Conservation (phyloP, 1,284 basidiomycete species). For the Cryptococcus depauperatus region DNA sequence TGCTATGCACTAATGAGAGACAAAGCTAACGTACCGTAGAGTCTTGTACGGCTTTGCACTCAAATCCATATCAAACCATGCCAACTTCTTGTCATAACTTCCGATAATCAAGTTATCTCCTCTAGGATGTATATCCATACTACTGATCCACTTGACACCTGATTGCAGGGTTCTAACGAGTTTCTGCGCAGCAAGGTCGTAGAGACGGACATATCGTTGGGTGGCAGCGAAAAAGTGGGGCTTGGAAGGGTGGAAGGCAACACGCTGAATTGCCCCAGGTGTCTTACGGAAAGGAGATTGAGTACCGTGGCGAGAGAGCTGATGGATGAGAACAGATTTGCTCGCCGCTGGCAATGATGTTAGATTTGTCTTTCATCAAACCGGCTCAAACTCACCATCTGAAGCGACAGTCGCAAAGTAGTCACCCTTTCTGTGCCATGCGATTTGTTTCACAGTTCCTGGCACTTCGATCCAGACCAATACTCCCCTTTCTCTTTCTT, state of each 20-base stretch:
- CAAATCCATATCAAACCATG: constrained; percentile 98
- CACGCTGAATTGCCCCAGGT: constrained; percentile 80
- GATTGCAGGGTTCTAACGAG: constrained; percentile 85
- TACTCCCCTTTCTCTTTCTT: constrained; percentile 49
- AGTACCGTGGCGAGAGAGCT: constrained; percentile 83
- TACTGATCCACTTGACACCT: constrained; percentile 94
- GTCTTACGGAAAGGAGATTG: constrained; percentile 96
- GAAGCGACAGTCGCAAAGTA: constrained; percentile 78
- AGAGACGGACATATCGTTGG: constrained; percentile 90
- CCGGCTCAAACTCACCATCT: constrained; percentile 38
- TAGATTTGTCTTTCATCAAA: background rate
- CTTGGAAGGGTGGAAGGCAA: constrained; percentile 88
- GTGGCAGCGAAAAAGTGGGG: constrained; percentile 99
- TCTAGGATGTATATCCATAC: constrained; percentile 88
- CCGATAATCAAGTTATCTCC: constrained; percentile 96
- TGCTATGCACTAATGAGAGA: too few relatives aligned
- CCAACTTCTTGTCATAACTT: constrained; percentile 92
- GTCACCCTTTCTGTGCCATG: constrained; percentile 93
- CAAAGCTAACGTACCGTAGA: constrained; percentile 56
- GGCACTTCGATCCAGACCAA: constrained; percentile 52
- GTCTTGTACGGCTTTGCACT: constrained; percentile 94
- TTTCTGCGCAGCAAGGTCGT: constrained; percentile 89
- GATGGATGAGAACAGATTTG: constrained; percentile 64
- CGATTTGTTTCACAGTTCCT: constrained; percentile 71
- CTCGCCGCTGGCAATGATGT: constrained; percentile 32